phyloP scores from a whole-genome alignment of 768 basidiomycete genomes.

The Mycena vulgaris region DNA sequence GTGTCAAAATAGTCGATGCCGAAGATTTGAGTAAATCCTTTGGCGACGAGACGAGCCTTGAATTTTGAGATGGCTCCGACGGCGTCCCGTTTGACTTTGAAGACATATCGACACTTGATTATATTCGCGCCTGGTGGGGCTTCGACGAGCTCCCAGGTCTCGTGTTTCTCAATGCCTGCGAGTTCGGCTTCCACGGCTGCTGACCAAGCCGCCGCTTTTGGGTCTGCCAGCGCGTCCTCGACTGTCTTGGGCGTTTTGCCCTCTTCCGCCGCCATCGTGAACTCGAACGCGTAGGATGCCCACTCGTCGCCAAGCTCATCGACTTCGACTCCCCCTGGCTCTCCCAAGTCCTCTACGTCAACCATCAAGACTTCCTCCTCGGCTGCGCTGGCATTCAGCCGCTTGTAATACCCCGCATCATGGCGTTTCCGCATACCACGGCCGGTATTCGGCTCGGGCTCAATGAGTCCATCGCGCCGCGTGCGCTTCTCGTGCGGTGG shows the following conservation, averaged over 20 bases:
- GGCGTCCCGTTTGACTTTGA: constrained; percentile 41
- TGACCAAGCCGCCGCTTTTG: constrained; percentile 38
- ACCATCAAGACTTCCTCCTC: constrained; percentile 18
- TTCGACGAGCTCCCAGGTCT: constrained; percentile 45
- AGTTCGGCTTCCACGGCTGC: constrained; percentile 34
- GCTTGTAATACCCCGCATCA: constrained; percentile 15
- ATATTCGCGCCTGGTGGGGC: constrained; percentile 45
- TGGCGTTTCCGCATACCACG: constrained; percentile 16
- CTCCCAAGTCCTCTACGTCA: neutral
- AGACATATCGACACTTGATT: constrained; percentile 41
- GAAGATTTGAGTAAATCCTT: constrained; percentile 56
- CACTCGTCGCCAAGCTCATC: constrained; percentile 13
- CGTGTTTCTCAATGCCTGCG: constrained; percentile 36
- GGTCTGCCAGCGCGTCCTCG: constrained; percentile 38
- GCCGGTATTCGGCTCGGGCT: constrained; percentile 29
- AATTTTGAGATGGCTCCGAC: constrained; percentile 51
- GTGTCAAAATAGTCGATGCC: constrained; percentile 56
- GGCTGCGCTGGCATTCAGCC: neutral
- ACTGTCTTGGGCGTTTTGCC: constrained; percentile 39
- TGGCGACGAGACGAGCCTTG: constrained; percentile 52
- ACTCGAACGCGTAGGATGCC: constrained; percentile 19
- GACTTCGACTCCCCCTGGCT: constrained; percentile 32
- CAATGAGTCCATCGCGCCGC: constrained; percentile 19
- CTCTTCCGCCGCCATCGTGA: constrained; percentile 10
- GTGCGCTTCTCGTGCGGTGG: constrained; percentile 26